Percentiles rank a stretch among this genome's conserved stretches.
Evolutionary conservation across 2,329 filamentous ascomycete species (phyloP).

Genomic region (Nigrospora oryzae): DNA sequence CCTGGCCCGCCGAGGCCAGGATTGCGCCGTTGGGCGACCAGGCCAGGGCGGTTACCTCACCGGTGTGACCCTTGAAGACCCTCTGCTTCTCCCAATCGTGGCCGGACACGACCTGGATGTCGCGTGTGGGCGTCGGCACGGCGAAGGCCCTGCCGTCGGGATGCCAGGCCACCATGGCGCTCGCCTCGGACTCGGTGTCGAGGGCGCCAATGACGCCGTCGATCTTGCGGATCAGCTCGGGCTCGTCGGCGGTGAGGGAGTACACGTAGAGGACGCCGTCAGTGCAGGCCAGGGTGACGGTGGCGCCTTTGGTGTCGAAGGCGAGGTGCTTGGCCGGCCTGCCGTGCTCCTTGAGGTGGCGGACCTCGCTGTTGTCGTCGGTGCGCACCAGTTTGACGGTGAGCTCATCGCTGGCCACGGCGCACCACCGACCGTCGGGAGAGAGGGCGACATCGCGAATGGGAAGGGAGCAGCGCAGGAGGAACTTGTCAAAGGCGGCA

Average conservation of each 20-base stretch:
- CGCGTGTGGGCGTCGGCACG: conserved; percentile 69
- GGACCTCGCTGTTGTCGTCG: conserved; percentile 66
- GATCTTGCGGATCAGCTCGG: conserved; percentile 72
- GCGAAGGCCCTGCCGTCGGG: conserved; percentile 90
- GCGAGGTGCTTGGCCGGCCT: conserved; percentile 87
- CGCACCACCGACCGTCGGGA: conserved; percentile 75
- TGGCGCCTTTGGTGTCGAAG: conserved; percentile 73
- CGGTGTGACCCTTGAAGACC: conserved; percentile 72
- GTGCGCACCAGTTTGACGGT: conserved; percentile 84
- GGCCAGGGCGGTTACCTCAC: conserved; percentile 75
- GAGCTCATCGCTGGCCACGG: conserved; percentile 93
- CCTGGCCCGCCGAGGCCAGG: conserved; percentile 61
- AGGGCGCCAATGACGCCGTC: conserved; percentile 76
- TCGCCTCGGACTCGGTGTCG: conserved; percentile 69
- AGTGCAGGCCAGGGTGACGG: conserved; percentile 73
- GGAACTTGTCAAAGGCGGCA: conserved; percentile 68
- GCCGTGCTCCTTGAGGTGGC: conserved; percentile 73
- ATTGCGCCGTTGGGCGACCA: conserved; percentile 96
- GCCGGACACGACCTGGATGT: conserved; percentile 81
- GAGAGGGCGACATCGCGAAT: conserved; percentile 81
- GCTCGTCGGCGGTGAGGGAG: conserved; percentile 67
- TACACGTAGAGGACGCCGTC: conserved; percentile 91
- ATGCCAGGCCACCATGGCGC: conserved; percentile 76
- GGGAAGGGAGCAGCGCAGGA: conserved; percentile 77
- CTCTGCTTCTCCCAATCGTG: conserved; percentile 85